phyloP scores from a whole-genome alignment of 768 basidiomycete genomes.

The Amyloporia xantha region DNA sequence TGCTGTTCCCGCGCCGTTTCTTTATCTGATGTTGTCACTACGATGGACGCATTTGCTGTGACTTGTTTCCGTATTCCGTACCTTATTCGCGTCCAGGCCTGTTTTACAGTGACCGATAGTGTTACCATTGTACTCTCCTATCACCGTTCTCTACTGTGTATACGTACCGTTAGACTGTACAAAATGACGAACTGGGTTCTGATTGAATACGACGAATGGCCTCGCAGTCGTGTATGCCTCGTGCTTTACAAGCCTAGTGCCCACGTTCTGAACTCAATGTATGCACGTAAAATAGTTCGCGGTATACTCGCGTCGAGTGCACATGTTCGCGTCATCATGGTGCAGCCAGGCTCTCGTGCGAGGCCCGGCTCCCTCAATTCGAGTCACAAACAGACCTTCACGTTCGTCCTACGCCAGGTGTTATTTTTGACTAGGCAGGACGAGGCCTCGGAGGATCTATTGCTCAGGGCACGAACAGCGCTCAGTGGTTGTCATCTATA shows the following conservation, averaged over 20 bases:
- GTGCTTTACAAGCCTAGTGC: too few species aligned
- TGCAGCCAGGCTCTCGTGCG: neutral
- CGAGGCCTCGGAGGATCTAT: neutral
- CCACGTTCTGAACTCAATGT: too few species aligned
- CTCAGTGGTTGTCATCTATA: neutral
- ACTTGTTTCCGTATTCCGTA: neutral
- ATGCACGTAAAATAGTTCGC: too few species aligned
- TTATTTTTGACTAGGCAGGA: neutral
- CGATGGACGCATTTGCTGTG: neutral
- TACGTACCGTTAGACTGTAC: neutral
- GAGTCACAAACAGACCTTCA: too few species aligned
- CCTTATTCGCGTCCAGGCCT: conserved; percentile 1
- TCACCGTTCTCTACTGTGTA: neutral
- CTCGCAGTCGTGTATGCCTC: too few species aligned
- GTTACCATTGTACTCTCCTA: neutral
- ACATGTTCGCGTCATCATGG: neutral
- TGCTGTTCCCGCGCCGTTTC: neutral
- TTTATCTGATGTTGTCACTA: neutral
- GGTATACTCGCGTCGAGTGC: neutral
- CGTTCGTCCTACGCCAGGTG: too few species aligned
- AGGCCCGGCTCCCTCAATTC: neutral
- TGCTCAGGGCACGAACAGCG: neutral
- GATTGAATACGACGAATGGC: too few species aligned
- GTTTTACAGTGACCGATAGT: neutral
- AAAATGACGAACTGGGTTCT: neutral